These are phyloP conservation scores for Iberis pinnata DNA, from an alignment of 345 rosid genomes.

Conservation along the genomic window DNA sequence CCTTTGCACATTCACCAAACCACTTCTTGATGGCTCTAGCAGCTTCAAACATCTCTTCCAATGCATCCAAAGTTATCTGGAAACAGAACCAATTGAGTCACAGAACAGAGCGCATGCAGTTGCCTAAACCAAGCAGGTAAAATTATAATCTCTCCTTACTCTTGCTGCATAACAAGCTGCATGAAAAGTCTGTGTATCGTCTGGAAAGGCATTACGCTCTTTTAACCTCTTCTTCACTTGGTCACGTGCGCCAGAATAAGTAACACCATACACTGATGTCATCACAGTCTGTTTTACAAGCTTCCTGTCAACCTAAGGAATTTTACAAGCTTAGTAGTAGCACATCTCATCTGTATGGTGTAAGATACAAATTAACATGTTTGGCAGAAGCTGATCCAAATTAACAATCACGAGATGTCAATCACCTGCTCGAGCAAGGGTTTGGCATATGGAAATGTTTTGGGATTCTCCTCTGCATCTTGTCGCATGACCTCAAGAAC, in stretches of 20 bases:
- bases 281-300: slow-evolving; percentile 98
- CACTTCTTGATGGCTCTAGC: slow-evolving; percentile 92
- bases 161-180: slow-evolving; percentile 89
- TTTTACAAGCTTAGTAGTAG: slow-evolving; percentile 13
- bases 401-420: slow-evolving; percentile 22
- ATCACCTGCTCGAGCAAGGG: slow-evolving; percentile 70
- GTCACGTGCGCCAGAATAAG: slow-evolving; percentile 91
- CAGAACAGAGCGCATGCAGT: no score
- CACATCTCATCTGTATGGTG: slow-evolving; percentile 7
- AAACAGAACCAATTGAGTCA: no score
- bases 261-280: slow-evolving; percentile 99
- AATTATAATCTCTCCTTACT: slow-evolving; percentile 46
- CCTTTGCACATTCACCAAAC: slow-evolving; percentile 98
- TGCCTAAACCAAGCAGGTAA: slow-evolving; percentile 14
- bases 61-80: no score
- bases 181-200: slow-evolving; percentile 46
- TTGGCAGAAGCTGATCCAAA: background rate
- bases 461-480: slow-evolving; percentile 72
- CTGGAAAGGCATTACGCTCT: slow-evolving; percentile 61
- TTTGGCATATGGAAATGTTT: slow-evolving; percentile 53
- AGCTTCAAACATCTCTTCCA: slow-evolving; percentile 90
- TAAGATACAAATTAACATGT: background rate
- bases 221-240: slow-evolving; percentile 86
- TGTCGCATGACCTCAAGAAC: slow-evolving; percentile 71
- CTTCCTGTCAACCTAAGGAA: slow-evolving; percentile 79